A percentile compares a stretch with the other conserved stretches of the same genome.
phyloP scores from a whole-genome alignment of 1,284 basidiomycete genomes.

The Puccinia novopanici region DNA sequence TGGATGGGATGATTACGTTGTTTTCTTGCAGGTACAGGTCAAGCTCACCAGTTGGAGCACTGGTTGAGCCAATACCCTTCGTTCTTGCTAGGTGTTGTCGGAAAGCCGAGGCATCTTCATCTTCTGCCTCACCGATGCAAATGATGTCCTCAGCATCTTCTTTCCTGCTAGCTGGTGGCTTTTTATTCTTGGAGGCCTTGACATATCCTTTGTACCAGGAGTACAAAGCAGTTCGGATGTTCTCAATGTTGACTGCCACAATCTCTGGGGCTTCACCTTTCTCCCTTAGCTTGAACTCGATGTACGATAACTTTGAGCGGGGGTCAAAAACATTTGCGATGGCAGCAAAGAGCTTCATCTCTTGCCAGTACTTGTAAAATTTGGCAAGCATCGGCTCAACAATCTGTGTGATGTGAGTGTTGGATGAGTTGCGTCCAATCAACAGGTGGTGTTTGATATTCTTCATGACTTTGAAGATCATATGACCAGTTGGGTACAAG shows the following conservation, averaged over 20 bases:
- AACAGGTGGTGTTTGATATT: background rate
- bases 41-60: background rate
- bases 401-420: background rate
- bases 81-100: background rate
- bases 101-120: background rate
- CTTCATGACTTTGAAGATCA: background rate
- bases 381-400: constrained; percentile 4
- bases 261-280: background rate
- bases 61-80: background rate
- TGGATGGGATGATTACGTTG: background rate
- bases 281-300: background rate
- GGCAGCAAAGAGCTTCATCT: background rate
- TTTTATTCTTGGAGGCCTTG: background rate
- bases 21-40: background rate
- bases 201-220: background rate
- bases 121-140: background rate
- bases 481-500: background rate
- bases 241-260: background rate
- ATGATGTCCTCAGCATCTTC: background rate
- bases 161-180: background rate
- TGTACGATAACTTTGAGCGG: background rate
- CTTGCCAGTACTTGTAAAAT: background rate
- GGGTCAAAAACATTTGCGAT: background rate
- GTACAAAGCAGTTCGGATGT: background rate
- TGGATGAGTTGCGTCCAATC: background rate